Conservation (phyloP, 352 stramenopile species). For the Aphanomyces invadans region DNA sequence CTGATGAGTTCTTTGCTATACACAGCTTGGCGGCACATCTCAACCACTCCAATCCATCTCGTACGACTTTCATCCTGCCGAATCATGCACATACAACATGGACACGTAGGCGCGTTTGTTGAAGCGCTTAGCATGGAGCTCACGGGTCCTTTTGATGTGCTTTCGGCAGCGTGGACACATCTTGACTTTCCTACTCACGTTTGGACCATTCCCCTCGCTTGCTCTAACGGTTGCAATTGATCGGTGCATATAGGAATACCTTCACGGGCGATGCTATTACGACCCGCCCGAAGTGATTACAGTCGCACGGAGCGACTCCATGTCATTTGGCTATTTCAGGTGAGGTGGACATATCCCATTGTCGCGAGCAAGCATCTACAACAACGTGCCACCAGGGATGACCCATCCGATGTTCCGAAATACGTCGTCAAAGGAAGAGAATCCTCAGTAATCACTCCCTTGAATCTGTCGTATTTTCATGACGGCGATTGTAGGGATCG, state of each 20-base stretch:
- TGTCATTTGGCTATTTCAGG: constrained; percentile 52
- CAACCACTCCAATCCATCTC: constrained; percentile 28
- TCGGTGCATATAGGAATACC: constrained; percentile 30
- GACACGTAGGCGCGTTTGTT: constrained; percentile 40
- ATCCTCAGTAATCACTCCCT: constrained; percentile 15
- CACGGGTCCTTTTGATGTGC: constrained; percentile 44
- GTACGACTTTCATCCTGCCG: constrained; percentile 26
- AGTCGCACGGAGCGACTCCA: constrained; percentile 28
- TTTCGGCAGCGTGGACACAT: constrained; percentile 22
- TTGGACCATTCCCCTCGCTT: too few relatives aligned
- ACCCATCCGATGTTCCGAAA: constrained; percentile 32
- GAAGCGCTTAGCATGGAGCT: constrained; percentile 36
- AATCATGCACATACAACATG: not conserved
- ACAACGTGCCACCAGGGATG: constrained; percentile 31
- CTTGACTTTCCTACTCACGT: too few relatives aligned
- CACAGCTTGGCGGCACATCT: constrained; percentile 38
- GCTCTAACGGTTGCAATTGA: too few relatives aligned
- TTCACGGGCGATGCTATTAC: constrained; percentile 47
- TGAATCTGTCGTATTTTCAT: not conserved
- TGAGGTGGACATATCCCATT: constrained; percentile 24
- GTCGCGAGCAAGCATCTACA: not conserved
- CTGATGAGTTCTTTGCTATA: constrained; percentile 40
- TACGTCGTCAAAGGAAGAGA: constrained; percentile 37
- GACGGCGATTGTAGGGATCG: constrained; percentile 23
- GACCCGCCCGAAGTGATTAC: constrained; percentile 49